phyloP scores from a whole-genome alignment of 345 rosid species.

The Salix viminalis region DNA sequence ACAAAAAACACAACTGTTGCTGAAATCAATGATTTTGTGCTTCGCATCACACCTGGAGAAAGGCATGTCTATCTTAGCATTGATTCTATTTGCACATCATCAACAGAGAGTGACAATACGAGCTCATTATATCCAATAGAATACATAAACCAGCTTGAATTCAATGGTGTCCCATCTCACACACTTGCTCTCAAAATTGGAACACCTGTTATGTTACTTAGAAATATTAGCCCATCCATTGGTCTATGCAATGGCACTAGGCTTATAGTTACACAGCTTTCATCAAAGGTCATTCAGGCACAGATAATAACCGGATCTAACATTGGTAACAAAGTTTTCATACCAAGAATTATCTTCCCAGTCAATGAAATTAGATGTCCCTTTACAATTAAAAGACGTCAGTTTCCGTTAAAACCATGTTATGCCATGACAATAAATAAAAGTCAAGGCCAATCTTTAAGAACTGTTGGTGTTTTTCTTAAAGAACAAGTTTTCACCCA shows the following conservation, averaged over 20 bases:
- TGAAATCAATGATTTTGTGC: too few relatives aligned
- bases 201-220: neutral
- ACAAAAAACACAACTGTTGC: too few relatives aligned
- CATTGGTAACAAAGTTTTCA: neutral
- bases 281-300: neutral
- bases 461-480: neutral
- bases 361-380: neutral
- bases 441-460: conserved; percentile 7
- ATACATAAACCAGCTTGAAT: neutral
- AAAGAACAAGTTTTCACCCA: neutral
- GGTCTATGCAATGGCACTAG: conserved; percentile 9
- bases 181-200: conserved; percentile 4
- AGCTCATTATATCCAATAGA: neutral
- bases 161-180: neutral
- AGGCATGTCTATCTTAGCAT: too few relatives aligned
- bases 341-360: neutral
- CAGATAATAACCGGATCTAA: neutral
- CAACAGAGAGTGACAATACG: neutral
- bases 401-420: neutral
- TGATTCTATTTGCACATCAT: too few relatives aligned
- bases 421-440: conserved; percentile 13
- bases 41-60: too few relatives aligned
- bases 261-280: neutral
- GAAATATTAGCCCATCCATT: neutral
- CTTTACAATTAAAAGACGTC: neutral